phyloP scores from a whole-genome alignment of 2,329 filamentous ascomycete species.

The Lecanicillium sp. region DNA sequence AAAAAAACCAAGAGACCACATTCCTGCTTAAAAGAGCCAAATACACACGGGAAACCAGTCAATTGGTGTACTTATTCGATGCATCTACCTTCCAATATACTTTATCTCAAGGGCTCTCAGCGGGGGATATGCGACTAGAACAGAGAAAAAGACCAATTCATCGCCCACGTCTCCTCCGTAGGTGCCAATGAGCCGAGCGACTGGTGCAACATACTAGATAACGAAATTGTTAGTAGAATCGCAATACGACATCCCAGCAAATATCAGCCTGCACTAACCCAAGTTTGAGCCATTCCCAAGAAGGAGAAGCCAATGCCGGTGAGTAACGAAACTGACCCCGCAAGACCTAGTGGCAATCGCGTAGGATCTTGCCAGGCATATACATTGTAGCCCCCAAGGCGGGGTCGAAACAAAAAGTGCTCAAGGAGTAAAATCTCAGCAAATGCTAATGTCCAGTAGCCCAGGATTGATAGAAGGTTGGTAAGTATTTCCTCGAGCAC shows the following conservation, averaged over 20 bases:
- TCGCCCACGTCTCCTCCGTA: conserved; percentile 9
- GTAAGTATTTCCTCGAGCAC: conserved; percentile 13
- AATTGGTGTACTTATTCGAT: too few species aligned
- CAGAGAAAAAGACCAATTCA: conserved; percentile 7
- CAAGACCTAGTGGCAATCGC: conserved; percentile 12
- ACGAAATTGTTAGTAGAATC: background rate
- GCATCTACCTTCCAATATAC: conserved; percentile 1
- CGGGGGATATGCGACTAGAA: conserved; percentile 2
- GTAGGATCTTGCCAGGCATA: conserved; percentile 12
- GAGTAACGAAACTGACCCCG: conserved; percentile 11
- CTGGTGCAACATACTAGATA: conserved; percentile 5
- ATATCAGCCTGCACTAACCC: conserved; percentile 4
- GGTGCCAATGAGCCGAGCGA: conserved; percentile 7
- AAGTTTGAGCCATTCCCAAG: conserved; percentile 14
- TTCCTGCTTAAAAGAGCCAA: too few species aligned
- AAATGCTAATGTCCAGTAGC: conserved; percentile 15
- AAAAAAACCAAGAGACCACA: too few species aligned
- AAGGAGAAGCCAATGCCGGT: conserved; percentile 11
- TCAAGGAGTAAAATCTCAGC: conserved; percentile 13
- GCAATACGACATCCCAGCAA: background rate
- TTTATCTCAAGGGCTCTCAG: conserved; percentile 6
- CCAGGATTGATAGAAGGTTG: conserved; percentile 13
- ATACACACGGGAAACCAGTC: too few species aligned
- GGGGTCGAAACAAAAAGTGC: conserved; percentile 12
- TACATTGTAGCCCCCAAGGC: conserved; percentile 12